phyloP scores from a whole-genome alignment of 192 early-diverging fungal genomes.

The Gryganskiella cystojenkinii region DNA sequence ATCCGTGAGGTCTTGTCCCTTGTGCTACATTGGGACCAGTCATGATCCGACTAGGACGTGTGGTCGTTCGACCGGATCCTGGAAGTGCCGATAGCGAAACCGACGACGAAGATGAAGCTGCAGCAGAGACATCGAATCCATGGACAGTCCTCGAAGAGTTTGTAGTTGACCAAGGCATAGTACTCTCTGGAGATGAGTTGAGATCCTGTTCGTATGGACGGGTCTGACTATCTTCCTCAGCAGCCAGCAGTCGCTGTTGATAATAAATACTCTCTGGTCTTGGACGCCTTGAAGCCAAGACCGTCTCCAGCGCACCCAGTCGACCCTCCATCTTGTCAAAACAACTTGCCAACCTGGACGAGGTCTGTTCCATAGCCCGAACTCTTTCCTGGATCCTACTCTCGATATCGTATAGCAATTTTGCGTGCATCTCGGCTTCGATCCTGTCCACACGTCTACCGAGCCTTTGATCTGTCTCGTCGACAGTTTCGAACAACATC shows the following conservation, averaged over 20 bases:
- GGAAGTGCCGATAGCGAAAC: not conserved
- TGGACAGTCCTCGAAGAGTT: not conserved
- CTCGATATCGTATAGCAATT: constrained; percentile 27
- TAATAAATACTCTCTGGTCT: constrained; percentile 32
- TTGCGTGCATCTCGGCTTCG: constrained; percentile 29
- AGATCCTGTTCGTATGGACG: constrained; percentile 5
- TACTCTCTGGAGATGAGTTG: constrained; percentile 7
- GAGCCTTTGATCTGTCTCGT: constrained; percentile 1
- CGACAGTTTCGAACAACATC: constrained; percentile 9
- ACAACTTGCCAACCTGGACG: constrained; percentile 11
- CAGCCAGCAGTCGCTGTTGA: not conserved
- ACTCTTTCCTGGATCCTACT: constrained; percentile 37
- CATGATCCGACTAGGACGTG: not conserved
- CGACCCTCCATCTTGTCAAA: constrained; percentile 44
- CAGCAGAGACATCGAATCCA: not conserved
- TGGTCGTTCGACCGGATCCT: not conserved
- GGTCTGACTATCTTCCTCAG: constrained; percentile 1
- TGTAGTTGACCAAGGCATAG: not conserved
- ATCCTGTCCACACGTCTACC: constrained; percentile 9
- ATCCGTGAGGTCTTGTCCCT: not conserved
- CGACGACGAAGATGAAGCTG: not conserved
- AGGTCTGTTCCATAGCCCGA: constrained; percentile 31
- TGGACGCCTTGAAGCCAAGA: constrained; percentile 10
- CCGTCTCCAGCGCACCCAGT: constrained; percentile 26
- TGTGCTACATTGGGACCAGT: not conserved